Evolutionary conservation across 177 flowering plant species (phyloP), one percentile per base, ranked within the genome.

Genomic region (Vitis hybrid): DNA sequence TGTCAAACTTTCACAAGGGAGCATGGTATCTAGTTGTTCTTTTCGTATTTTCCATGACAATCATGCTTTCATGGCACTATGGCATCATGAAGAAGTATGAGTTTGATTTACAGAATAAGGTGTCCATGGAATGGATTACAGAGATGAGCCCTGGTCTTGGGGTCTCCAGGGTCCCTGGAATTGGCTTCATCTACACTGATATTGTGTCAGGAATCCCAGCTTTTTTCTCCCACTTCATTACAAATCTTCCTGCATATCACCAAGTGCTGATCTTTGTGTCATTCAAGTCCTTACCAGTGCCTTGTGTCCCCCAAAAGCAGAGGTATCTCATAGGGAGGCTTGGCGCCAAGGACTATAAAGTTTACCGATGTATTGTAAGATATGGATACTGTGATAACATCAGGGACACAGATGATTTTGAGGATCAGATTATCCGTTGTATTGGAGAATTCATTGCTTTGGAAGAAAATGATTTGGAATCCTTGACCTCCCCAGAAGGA

Each of bases 231-330:
- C 88, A 87, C 73, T 85, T 87, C 68, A 72, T 87, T 49, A 85
- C 87, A 15, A 85, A 85, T 70, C 85, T 87, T 66, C 89, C 91
- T 70, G 86, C 91, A 60, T 87, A 74, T 67, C 91, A 87, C 66
- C 79, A 81, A 70, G 79, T 87, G 14, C 75, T 87, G 39, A 77
- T 87, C 48, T 87, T 86, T 55, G 85, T 87, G 16, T 82, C 86
- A 75, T 81, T 81, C 80, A 86, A 81, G 68, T 74, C 86, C 3
- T 71, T 75, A 8, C 85, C 87, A 8, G 71, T 78, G 29, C 87
- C 89, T 18, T 65, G 76, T 64, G 84, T 86, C 20, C 76, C 76
- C 29, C 78, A 83, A 10, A 72, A 68, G 39, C 67, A 74, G 66
- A 76, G 81, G 51, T 81, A 75, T 73, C 80, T 87, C n/a, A 79